Evolutionary conservation across 805 yeast species (phyloP), one percentile per base, ranked within the genome.

Genomic region (Saturnispora serradocipensis): DNA sequence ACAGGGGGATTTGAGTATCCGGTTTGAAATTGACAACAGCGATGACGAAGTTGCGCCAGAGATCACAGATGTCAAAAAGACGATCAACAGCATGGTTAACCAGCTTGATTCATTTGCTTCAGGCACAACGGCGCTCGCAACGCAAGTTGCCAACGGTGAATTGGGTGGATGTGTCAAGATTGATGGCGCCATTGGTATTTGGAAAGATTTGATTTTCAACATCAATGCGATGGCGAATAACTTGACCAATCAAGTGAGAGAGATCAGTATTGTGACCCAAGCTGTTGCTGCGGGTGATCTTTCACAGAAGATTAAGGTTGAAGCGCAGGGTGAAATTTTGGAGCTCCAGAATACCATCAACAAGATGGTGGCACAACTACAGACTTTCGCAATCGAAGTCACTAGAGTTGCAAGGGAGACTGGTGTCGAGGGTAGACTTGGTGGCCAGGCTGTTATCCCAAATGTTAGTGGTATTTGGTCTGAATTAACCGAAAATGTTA

Each of bases 241-340:
- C 63, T 74, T 88, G 58, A 88, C 96, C 0, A 86, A 86, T 54
- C 96, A 88, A 69, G 96, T 81, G 32, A 70, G 96, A 69, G 95
- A 86, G 67, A 87, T 87, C 54, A 93, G 95, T 24, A 95, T 86
- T 59, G 96, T 87, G 35, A 88, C 95, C 5, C 74, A 90, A 20
- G 95, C 95, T 1, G 96, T 87, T 10, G 96, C 95, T 5, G 76
- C 81, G 54, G 96, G 96, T 60, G 96, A 87, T 65, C 71, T 87
- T 58, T 82, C 89, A 0, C 72, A 89, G 48, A 86, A 87, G 62
- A 87, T 88, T 62, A 86, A 86, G 64, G 95, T 88, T 13, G 91
- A 87, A 66, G 96, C 95, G 7, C 95, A 88, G 65, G 96, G 96
- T 46, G 96, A 87, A 68, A 88, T 87, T 56, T 72, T 86, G 53